A percentile compares a stretch with the other conserved stretches of the same genome.
Evolutionary conservation across 495 filamentous ascomycete genomes (phyloP).

Genomic region (Aspergillus sclerotiicarbonarius): DNA sequence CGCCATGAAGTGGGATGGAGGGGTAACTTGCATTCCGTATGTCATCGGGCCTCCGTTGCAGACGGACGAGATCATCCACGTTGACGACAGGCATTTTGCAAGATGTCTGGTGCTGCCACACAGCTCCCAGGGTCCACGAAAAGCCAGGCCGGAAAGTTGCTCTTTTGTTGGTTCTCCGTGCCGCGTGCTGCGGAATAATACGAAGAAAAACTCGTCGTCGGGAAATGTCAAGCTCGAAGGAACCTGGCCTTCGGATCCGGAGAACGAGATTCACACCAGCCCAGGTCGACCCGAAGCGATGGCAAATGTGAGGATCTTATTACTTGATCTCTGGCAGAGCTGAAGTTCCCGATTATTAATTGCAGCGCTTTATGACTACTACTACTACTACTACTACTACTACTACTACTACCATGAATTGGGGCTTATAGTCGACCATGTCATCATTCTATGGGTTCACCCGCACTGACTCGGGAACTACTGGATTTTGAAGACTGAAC

Average conservation of each 20-base stretch:
- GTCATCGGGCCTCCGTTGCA: slow-evolving; percentile 80
- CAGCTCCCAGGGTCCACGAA: slow-evolving; percentile 15
- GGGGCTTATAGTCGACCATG: background rate
- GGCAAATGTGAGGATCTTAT: background rate
- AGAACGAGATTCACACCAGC: background rate
- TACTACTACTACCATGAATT: too few species aligned
- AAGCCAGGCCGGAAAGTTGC: slow-evolving; percentile 5
- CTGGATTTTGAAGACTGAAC: background rate
- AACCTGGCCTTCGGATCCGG: background rate
- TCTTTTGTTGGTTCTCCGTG: slow-evolving; percentile 9
- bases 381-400: too few species aligned
- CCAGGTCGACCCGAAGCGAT: background rate
- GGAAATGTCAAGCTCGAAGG: background rate
- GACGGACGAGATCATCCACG: slow-evolving; percentile 78
- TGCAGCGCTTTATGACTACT: background rate
- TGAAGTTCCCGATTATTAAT: slow-evolving; percentile 8
- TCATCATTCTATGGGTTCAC: background rate
- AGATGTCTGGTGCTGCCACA: slow-evolving; percentile 16
- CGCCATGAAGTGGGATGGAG: slow-evolving; percentile 34
- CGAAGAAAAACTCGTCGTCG: slow-evolving; percentile 16
- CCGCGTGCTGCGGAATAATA: slow-evolving; percentile 15
- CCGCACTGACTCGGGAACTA: background rate
- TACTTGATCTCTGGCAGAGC: too few species aligned
- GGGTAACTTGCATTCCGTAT: slow-evolving; percentile 75
- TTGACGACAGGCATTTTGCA: slow-evolving; percentile 81